Evolutionary conservation across 2,329 filamentous ascomycete genomes (phyloP), one percentile per base, ranked within the genome.

Genomic region (Penicillium frequentans): DNA sequence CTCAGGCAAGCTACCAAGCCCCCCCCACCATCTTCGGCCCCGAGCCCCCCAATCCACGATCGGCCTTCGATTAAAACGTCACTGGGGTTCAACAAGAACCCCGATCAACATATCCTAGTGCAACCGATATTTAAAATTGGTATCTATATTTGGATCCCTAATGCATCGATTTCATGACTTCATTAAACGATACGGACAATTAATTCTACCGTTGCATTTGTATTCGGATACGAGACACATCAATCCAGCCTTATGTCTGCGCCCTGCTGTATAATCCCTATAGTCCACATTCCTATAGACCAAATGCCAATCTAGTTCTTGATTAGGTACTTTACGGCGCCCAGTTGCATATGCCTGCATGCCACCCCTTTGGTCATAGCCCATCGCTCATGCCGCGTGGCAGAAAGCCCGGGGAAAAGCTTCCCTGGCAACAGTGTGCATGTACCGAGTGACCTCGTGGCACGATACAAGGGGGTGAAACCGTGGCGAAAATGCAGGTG

Each of bases 61-160:
- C 33, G 39, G 19, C 13, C 13, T 24, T 19, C 19, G 24, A 35
- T 46, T 37, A 19, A 19, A 52, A 50, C 51, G 51, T 53, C 51
- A 53, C 51, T 42, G 50, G 51, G 47, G 47, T 50, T 42, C 48
- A 42, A 33, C 26, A 49, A 47, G 52, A 54, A 48, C 29, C 24
- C 26, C 2, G 49, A 52, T 44, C 49, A 52, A 16, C 48, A 26
- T 8, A 13, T 33, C 37, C 42, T n/a, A 16, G n/a, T 26, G 21
- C 6, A 37, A 3, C 37, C 48, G 37, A 24, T 19, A 26, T 27
- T 39, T 37, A 24, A 37, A 47, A 37, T 37, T 49, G 31, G 37
- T 42, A 37, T 37, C 39, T 42, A 56, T 23, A 45, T 37, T 50
- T 50, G 48, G 48, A 39, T 39, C 10, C 23, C 26, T 23, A 48